phyloP scores from a whole-genome alignment of 345 rosid species.

The Citrus mangshanensis region DNA sequence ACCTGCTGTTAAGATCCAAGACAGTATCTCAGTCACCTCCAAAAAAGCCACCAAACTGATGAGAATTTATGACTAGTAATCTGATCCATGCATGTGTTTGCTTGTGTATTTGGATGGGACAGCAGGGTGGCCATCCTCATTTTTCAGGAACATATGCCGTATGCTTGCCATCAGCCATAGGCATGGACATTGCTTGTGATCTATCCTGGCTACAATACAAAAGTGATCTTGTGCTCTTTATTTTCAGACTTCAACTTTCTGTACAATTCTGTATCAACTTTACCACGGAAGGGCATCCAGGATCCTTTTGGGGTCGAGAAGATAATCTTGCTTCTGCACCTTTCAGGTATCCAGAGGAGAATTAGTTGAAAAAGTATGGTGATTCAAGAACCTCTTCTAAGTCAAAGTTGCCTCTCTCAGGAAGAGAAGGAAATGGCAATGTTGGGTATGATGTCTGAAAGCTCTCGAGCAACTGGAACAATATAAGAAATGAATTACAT shows the following conservation, averaged over 20 bases:
- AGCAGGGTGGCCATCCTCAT: neutral
- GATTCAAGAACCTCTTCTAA: constrained; percentile 70
- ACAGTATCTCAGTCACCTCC: neutral
- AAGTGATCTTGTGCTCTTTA: constrained; percentile 6
- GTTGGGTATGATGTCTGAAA: constrained; percentile 70
- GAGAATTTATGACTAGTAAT: neutral
- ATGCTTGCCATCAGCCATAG: neutral
- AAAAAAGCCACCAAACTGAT: neutral
- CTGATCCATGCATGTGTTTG: neutral
- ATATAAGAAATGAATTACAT: constrained; percentile 15
- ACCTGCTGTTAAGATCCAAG: constrained; percentile 16
- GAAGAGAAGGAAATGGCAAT: constrained; percentile 76
- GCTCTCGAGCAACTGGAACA: constrained; percentile 71
- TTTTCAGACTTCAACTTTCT: neutral
- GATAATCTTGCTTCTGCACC: neutral
- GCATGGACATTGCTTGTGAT: neutral
- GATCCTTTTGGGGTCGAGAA: constrained; percentile 6
- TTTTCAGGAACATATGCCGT: neutral
- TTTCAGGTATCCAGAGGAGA: constrained; percentile 11
- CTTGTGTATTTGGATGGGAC: neutral
- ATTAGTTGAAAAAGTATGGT: constrained; percentile 89
- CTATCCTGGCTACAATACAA: neutral
- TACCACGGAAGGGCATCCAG: neutral
- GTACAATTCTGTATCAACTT: constrained; percentile 5
- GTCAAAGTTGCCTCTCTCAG: constrained; percentile 82